These are phyloP conservation scores for Cephalotrichum gorgonifer DNA, from an alignment of 2,329 filamentous ascomycete genomes.

Conservation along the genomic window DNA sequence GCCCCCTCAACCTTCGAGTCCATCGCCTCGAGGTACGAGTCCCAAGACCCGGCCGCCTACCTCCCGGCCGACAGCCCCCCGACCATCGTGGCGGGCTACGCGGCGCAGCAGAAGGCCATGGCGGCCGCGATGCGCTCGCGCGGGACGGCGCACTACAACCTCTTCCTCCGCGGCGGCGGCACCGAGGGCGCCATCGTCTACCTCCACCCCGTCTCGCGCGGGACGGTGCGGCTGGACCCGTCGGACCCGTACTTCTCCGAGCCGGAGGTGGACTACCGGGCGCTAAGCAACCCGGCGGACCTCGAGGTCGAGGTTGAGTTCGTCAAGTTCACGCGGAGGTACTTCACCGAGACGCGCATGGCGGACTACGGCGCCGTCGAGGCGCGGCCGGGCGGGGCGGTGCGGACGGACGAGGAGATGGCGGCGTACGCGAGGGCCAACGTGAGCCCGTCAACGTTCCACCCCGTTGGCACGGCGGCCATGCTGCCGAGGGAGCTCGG, in stretches of 20 bases:
- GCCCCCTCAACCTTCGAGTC: conserved; percentile 8
- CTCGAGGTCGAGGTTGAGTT: conserved; percentile 33
- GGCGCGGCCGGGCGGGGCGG: conserved; percentile 24
- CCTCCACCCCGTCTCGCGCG: conserved; percentile 14
- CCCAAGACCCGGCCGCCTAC: conserved; percentile 6
- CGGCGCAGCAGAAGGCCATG: conserved; percentile 34
- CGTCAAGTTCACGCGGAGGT: conserved; percentile 28
- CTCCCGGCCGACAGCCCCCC: conserved; percentile 7
- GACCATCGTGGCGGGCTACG: conserved; percentile 18
- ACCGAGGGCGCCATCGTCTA: conserved; percentile 7
- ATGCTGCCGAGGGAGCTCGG: conserved; percentile 10
- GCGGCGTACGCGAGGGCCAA: conserved; percentile 30
- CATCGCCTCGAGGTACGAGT: conserved; percentile 8
- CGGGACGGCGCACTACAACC: conserved; percentile 13
- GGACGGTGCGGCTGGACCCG: conserved; percentile 39
- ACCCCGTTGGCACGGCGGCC: conserved; percentile 10
- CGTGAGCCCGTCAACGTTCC: conserved; percentile 8
- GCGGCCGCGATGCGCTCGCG: conserved; percentile 33
- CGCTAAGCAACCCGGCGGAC: conserved; percentile 32
- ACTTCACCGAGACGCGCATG: conserved; percentile 10
- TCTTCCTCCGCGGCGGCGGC: conserved; percentile 3
- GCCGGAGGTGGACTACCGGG: conserved; percentile 38
- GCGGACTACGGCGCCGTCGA: conserved; percentile 17
- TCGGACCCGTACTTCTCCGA: conserved; percentile 39
- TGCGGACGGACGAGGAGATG: conserved; percentile 26